These are phyloP conservation scores for Cicer chorassanicum DNA, from an alignment of 306 rosid genomes.

Conservation along the genomic window DNA sequence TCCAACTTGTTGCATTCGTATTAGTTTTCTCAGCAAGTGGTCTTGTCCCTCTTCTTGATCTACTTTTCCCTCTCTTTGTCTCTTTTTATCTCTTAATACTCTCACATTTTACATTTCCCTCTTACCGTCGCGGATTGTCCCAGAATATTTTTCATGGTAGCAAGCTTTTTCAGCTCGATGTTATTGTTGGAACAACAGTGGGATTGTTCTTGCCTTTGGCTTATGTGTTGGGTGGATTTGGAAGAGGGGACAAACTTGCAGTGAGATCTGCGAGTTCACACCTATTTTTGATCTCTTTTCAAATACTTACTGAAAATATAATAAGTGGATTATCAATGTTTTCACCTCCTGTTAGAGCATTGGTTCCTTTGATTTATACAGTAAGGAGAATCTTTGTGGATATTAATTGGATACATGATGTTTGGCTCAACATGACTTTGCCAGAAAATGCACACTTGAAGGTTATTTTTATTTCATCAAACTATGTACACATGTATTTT, in stretches of 20 bases:
- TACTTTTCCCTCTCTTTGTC: conserved; percentile 65
- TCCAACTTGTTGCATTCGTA: conserved; percentile 80
- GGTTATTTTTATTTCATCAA: conserved; percentile 40
- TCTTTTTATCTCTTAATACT: conserved; percentile 63
- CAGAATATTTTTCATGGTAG: conserved; percentile 58
- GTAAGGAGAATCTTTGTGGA: conserved; percentile 70
- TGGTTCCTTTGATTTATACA: conserved; percentile 75
- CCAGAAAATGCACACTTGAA: conserved; percentile 60
- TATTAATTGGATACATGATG: conserved; percentile 65
- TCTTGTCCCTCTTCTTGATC: conserved; percentile 73
- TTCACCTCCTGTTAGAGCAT: conserved; percentile 77
- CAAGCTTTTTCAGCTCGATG: conserved; percentile 55
- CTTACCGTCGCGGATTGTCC: conserved; percentile 26
- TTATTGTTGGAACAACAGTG: conserved; percentile 61
- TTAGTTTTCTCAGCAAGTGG: conserved; percentile 88
- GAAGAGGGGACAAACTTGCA: conserved; percentile 75
- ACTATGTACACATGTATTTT: neutral
- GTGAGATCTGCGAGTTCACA: conserved; percentile 76
- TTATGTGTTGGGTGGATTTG: conserved; percentile 81
- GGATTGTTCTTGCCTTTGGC: conserved; percentile 84
- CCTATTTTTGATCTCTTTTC: conserved; percentile 72
- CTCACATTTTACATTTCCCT: conserved; percentile 69
- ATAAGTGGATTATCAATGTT: conserved; percentile 72
- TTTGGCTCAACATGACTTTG: conserved; percentile 61
- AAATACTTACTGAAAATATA: conserved; percentile 76